Evolutionary conservation across 495 filamentous ascomycete species (phyloP).

Genomic region (Penicillium bialowiezense): DNA sequence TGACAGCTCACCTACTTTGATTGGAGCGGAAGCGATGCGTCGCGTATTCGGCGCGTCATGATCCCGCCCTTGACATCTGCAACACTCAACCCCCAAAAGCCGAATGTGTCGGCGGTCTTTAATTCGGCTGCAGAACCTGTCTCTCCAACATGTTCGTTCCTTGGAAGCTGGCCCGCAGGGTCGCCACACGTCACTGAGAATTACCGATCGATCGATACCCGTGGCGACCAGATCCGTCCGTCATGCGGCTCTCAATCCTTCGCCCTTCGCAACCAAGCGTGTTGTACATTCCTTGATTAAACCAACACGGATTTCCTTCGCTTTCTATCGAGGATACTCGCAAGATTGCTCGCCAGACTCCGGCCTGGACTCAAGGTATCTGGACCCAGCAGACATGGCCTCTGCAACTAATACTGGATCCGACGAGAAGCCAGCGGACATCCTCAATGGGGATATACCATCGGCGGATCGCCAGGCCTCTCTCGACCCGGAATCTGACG

Average conservation of each 20-base stretch:
- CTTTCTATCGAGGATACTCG: conserved; percentile 3
- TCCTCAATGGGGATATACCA: conserved; percentile 16
- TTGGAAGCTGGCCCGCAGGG: conserved; percentile 21
- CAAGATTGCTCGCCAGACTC: neutral
- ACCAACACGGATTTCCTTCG: neutral
- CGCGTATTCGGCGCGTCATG: conserved; percentile 18
- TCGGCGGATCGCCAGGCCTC: conserved; percentile 14
- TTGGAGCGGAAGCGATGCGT: conserved; percentile 4
- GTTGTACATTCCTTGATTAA: neutral
- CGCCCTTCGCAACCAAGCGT: neutral
- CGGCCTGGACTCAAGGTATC: neutral
- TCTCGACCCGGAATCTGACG: conserved; percentile 50
- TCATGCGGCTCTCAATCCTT: conserved; percentile 13
- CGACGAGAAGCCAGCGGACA: conserved; percentile 17
- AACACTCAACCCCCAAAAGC: conserved; percentile 6
- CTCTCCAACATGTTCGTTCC: conserved; percentile 32
- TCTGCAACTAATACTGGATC: conserved; percentile 7
- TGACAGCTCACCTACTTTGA: too few species aligned
- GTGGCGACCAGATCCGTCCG: conserved; percentile 24
- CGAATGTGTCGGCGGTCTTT: conserved; percentile 36
- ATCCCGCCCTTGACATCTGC: conserved; percentile 7
- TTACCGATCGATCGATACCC: conserved; percentile 26
- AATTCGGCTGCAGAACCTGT: conserved; percentile 24
- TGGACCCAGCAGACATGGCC: conserved; percentile 1
- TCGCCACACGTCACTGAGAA: conserved; percentile 31